Conservation (phyloP, 148 eudicot species). For the Vaccinium vitisidaea region DNA sequence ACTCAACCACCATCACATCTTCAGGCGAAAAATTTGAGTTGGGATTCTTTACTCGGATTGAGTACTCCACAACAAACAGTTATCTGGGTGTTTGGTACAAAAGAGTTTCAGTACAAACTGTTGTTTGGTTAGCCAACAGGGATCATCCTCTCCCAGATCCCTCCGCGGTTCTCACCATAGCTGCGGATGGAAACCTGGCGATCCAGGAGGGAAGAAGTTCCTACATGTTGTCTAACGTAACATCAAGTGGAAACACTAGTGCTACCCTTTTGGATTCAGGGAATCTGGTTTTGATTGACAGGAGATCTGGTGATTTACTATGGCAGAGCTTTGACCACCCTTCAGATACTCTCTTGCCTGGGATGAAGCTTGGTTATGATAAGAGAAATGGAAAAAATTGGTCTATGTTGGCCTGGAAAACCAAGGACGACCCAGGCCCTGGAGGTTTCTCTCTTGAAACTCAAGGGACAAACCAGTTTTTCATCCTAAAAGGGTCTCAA, state of each 20-base stretch:
- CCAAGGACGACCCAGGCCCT: slow-evolving; percentile 21
- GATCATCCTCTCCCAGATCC: slow-evolving; percentile 22
- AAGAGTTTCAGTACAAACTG: neutral
- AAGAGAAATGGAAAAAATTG: neutral
- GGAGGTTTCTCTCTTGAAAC: slow-evolving; percentile 20
- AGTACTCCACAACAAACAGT: slow-evolving; percentile 26
- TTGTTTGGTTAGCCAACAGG: slow-evolving; percentile 10
- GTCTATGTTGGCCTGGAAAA: neutral
- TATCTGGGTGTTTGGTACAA: slow-evolving; percentile 10
- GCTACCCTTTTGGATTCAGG: neutral
- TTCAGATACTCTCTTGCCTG: neutral
- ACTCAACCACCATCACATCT: neutral
- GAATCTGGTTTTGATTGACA: neutral
- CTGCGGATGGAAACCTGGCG: slow-evolving; percentile 14
- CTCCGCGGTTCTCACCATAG: slow-evolving; percentile 23
- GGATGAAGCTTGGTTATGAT: neutral
- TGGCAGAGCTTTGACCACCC: neutral
- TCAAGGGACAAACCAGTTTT: neutral
- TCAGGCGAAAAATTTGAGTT: neutral
- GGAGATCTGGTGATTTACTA: neutral
- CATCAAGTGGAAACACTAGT: slow-evolving; percentile 18
- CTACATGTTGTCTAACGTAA: neutral
- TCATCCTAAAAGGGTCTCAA: neutral
- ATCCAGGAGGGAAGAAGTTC: slow-evolving; percentile 9
- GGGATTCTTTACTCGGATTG: neutral